These are phyloP conservation scores for Carex parvula DNA, from an alignment of 176 grass and related monocot genomes.

Conservation along the genomic window DNA sequence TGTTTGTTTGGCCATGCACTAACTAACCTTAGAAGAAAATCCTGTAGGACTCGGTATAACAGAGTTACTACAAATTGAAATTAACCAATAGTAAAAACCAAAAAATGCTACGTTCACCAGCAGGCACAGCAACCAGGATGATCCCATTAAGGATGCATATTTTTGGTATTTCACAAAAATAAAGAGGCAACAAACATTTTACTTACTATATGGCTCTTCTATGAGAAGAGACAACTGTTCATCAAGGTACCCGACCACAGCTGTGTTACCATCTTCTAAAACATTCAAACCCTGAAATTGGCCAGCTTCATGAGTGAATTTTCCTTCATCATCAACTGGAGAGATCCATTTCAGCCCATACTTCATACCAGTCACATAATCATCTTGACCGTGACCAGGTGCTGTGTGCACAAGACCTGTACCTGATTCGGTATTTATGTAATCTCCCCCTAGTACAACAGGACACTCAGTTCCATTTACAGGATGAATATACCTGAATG, in stretches of 20 bases:
- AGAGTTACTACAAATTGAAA: neutral
- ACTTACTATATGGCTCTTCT: conserved; percentile 95
- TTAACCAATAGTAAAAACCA: neutral
- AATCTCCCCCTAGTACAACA: conserved; percentile 89
- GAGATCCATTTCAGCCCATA: conserved; percentile 89
- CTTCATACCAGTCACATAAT: conserved; percentile 86
- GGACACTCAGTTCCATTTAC: conserved; percentile 78
- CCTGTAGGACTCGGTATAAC: neutral
- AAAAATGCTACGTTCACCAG: neutral
- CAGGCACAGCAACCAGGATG: neutral
- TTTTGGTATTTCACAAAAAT: neutral
- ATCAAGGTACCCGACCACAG: conserved; percentile 73
- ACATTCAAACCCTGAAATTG: conserved; percentile 77
- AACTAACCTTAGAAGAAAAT: neutral
- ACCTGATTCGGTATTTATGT: conserved; percentile 94
- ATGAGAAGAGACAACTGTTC: conserved; percentile 63
- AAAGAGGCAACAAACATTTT: conserved; percentile 24
- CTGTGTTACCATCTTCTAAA: conserved; percentile 71
- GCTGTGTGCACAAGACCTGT: conserved; percentile 99
- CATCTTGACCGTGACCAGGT: conserved; percentile 97
- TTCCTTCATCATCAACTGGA: conserved; percentile 90
- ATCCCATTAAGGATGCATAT: neutral
- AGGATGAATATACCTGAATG: conserved; percentile 74
- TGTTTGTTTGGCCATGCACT: neutral
- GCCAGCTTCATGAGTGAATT: conserved; percentile 85